Evolutionary conservation across 441 rosid species (phyloP).

Genomic region (Gossypium laxum): DNA sequence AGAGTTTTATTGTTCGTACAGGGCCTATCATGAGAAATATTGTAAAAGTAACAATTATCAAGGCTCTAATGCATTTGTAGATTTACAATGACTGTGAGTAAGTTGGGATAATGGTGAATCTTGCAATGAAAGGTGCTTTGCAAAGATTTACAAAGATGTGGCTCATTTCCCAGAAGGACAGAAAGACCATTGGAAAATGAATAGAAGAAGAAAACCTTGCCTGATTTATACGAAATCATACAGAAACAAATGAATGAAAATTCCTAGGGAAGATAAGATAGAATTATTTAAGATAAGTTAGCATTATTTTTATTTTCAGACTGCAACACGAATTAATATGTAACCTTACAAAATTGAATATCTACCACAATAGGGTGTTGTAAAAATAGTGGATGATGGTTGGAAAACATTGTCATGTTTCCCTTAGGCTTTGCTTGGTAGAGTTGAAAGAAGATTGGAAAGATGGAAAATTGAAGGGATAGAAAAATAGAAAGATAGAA

Average conservation of each 20-base stretch:
- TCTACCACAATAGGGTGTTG: neutral
- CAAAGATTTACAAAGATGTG: neutral
- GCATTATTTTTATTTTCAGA: neutral
- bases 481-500: too few relatives aligned
- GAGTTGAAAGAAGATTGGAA: too few relatives aligned
- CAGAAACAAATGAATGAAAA: constrained; percentile 2
- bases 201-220: neutral
- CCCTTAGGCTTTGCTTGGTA: too few relatives aligned
- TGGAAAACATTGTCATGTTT: neutral
- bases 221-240: neutral
- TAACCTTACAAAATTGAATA: neutral
- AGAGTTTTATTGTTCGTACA: neutral
- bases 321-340: neutral
- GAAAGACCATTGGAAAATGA: constrained; percentile 1
- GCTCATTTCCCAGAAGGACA: neutral
- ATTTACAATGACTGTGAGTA: neutral
- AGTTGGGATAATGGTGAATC: neutral
- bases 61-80: neutral
- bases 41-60: neutral
- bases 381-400: neutral
- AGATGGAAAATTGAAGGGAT: too few relatives aligned
- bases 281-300: too few relatives aligned
- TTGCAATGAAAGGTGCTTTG: neutral
- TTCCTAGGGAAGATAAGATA: neutral
- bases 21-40: neutral